Percentiles rank a stretch among this genome's conserved stretches.
These are phyloP conservation scores for Solanum hybrid DNA, from an alignment of 305 asterid species.

Conservation along the genomic window DNA sequence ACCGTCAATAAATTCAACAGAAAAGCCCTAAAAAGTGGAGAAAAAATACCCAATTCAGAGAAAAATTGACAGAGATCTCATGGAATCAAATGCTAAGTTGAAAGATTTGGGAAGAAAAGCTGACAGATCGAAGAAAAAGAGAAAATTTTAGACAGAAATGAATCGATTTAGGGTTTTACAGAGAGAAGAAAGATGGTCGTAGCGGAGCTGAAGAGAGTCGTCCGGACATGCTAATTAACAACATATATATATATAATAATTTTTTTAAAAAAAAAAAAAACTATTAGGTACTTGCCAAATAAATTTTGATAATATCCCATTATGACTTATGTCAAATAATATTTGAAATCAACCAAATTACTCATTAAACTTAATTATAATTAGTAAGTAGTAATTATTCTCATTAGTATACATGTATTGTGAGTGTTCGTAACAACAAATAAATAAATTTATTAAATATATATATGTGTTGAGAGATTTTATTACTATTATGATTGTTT, in stretches of 20 bases:
- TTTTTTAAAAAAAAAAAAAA: background rate
- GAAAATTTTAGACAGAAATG: background rate
- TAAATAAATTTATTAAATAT: no score
- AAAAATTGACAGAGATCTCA: background rate
- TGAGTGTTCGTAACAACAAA: background rate
- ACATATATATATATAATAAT: background rate
- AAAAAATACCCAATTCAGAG: background rate
- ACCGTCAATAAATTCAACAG: conserved; percentile 2
- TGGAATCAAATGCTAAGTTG: conserved; percentile 12
- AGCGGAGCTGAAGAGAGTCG: background rate
- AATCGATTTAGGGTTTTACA: conserved; percentile 51
- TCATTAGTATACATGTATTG: background rate
- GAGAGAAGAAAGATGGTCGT: conserved; percentile 10
- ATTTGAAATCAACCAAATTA: background rate
- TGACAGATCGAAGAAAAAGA: conserved; percentile 4
- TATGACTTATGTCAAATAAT: background rate
- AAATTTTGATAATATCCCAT: background rate
- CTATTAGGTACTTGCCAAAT: background rate
- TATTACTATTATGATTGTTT: background rate
- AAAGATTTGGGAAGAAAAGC: conserved; percentile 4
- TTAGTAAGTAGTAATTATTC: background rate
- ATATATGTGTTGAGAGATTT: background rate
- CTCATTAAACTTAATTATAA: background rate
- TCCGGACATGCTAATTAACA: background rate
- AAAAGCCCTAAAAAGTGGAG: conserved; percentile 4